A percentile compares a stretch with the other conserved stretches of the same genome.
phyloP scores from a whole-genome alignment of 306 rosid species.

The Malus sylvestris region DNA sequence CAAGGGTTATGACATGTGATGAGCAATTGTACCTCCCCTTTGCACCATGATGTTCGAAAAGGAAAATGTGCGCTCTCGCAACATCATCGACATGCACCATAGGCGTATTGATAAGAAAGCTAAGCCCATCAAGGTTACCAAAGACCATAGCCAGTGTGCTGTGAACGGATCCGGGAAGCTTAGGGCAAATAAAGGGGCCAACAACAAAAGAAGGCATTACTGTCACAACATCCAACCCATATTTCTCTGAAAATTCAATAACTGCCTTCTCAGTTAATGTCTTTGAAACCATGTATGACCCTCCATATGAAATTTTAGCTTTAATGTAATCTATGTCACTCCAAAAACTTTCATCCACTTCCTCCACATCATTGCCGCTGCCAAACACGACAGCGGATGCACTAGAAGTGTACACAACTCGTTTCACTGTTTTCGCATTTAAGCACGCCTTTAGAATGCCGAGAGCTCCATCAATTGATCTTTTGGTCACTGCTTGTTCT shows the following conservation, averaged over 20 bases:
- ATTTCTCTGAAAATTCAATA: slow-evolving; percentile 40
- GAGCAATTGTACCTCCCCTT: slow-evolving; percentile 60
- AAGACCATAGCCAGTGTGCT: not conserved
- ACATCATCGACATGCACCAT: slow-evolving; percentile 62
- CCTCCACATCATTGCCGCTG: not conserved
- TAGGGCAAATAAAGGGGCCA: slow-evolving; percentile 64
- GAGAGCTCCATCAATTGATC: slow-evolving; percentile 47
- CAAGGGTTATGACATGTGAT: slow-evolving; percentile 23
- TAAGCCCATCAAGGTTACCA: slow-evolving; percentile 32
- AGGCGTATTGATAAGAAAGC: not conserved
- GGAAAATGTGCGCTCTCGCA: slow-evolving; percentile 51
- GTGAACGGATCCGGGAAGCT: slow-evolving; percentile 32
- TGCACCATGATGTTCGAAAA: slow-evolving; percentile 46
- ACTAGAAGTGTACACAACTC: slow-evolving; percentile 60
- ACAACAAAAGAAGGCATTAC: slow-evolving; percentile 39
- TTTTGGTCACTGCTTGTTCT: slow-evolving; percentile 33
- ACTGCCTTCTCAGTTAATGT: slow-evolving; percentile 52
- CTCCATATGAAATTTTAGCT: not conserved
- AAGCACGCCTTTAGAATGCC: slow-evolving; percentile 46
- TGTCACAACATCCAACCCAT: slow-evolving; percentile 55
- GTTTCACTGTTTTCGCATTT: slow-evolving; percentile 33
- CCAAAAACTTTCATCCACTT: slow-evolving; percentile 48
- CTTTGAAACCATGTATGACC: slow-evolving; percentile 40
- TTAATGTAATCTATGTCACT: slow-evolving; percentile 30
- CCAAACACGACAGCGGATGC: slow-evolving; percentile 19